Evolutionary conservation across 2,329 filamentous ascomycete genomes (phyloP).

Genomic region (Fusarium lyarnte): DNA sequence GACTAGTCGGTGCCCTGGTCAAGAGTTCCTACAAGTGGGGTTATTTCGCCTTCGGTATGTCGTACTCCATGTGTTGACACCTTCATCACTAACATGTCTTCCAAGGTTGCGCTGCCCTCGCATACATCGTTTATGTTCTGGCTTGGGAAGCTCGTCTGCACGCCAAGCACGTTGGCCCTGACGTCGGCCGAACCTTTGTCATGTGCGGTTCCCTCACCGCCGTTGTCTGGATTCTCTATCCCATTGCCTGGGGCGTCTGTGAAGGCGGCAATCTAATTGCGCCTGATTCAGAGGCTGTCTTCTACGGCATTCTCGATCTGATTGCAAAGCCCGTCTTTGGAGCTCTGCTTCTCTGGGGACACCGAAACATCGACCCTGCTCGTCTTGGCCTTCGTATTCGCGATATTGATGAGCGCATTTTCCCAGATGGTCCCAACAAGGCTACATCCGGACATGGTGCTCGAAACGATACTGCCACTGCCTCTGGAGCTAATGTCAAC

Average conservation of each 20-base stretch:
- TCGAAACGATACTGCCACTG: not conserved
- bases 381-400: constrained; percentile 61
- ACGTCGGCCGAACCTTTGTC: constrained; percentile 63
- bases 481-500: not conserved
- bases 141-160: constrained; percentile 56
- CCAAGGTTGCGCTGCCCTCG: constrained; percentile 53
- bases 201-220: constrained; percentile 67
- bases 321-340: constrained; percentile 73
- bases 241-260: constrained; percentile 61
- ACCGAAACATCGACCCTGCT: constrained; percentile 68
- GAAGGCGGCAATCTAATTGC: constrained; percentile 65
- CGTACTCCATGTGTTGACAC: rapidly evolving
- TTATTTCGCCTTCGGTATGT: constrained; percentile 59
- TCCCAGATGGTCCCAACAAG: constrained; percentile 11
- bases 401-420: constrained; percentile 17
- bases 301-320: constrained; percentile 74
- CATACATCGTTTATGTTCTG: constrained; percentile 57
- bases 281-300: constrained; percentile 72
- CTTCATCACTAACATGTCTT: rapidly evolving
- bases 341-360: constrained; percentile 67
- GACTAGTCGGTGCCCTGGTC: constrained; percentile 59
- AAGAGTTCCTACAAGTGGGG: constrained; percentile 65
- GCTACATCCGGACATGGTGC: not conserved
- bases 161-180: constrained; percentile 62
- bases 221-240: constrained; percentile 65